Evolutionary conservation across 139 green algal genomes (phyloP), one percentile per base, ranked within the genome.

Genomic region (Tetradesmus lagerheimii): DNA sequence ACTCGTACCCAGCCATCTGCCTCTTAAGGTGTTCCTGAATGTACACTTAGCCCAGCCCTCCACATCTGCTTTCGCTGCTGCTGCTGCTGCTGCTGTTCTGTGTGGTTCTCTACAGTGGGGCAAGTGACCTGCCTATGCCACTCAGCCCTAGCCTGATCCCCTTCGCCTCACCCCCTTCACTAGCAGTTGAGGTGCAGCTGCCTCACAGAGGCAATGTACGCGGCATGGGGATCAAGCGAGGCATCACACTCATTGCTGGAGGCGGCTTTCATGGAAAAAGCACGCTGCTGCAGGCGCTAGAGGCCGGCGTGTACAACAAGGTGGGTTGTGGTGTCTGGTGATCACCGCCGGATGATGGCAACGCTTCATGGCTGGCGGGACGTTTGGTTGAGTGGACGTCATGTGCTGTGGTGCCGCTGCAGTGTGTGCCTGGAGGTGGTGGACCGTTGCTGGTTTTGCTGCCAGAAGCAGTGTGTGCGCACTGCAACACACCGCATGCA

Each of bases 231-330:
- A 91, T 97, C 41, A 43, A 47, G 34, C n/a, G 35, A 5, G 95
- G 95, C 25, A 92, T 97, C 20, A 97, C 93, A 15, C 84, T 97
- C 23, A 96, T 97, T 67, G 93, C 95, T 18, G 94, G 95, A 8
- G 94, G 95, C 23, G 95, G 95, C 45, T 97, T 97, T 80, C 92
- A 97, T 88, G 95, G 95, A 64, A 97, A 97, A 88, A 91, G 57
- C 75, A 97, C 95, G 31, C 91, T 97, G 87, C 90, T 97, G 29
- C 76, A 95, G 23, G 95, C 95, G 0, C 57, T 97, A 4, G 91
- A 97, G 75, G 67, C 47, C 12, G 95, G 95, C 4, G 91, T 97
- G 27, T 97, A 97, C 89, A 93, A 97, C 89, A 92, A 96, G 86
- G 74, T 97, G 34, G 91, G 93, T 2, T 94, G 95, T 2, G 75